Evolutionary conservation across 176 grass and related monocot genomes (phyloP), one percentile per base, ranked within the genome.

Genomic region (Paspalum notatum): DNA sequence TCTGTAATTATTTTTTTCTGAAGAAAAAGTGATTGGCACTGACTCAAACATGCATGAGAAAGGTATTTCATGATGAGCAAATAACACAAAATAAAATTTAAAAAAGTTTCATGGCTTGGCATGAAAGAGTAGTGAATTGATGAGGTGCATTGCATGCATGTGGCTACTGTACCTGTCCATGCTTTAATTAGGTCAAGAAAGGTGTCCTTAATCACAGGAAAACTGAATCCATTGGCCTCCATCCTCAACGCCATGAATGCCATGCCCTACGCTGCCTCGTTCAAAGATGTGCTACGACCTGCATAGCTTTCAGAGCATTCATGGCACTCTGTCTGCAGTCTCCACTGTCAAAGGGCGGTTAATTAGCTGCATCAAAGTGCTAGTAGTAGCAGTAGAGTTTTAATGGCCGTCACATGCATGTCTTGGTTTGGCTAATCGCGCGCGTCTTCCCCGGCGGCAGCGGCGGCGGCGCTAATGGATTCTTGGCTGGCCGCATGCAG

Each of bases 161-260:
- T 39, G 68, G 50, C 7, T 9, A 27, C 0, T 51, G 26, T n/a
- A 24, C n/a, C 44, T 75, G 75, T 42, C 15, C 16, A 63, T 81
- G 76, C 42, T 85, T 79, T 68, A n/a, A n/a, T n/a, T n/a, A 60
- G 79, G 85, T 66, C 66, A 72, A 49, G 20, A 16, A 63, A 22
- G 47, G 26, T 47, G 80, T 49, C 66, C 50, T 80, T 4, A 20
- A 16, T 72, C 66, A 87, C 66, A 58, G 66, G 42, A 21, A 7
- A 54, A 4, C 5, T 62, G 22, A 62, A 40, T 25, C 24, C 40
- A 64, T 56, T 47, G 52, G 25, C 32, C 26, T 67, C 25, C 32
- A 32, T 32, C 32, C 32, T 32, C 32, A 75, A 27, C 50, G 66
- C 47, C 39, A 8, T 56, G 68, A 72, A 52, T 72, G 68, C 37